These are phyloP conservation scores for Mycena alexandri DNA, from an alignment of 768 basidiomycete genomes.

Conservation along the genomic window DNA sequence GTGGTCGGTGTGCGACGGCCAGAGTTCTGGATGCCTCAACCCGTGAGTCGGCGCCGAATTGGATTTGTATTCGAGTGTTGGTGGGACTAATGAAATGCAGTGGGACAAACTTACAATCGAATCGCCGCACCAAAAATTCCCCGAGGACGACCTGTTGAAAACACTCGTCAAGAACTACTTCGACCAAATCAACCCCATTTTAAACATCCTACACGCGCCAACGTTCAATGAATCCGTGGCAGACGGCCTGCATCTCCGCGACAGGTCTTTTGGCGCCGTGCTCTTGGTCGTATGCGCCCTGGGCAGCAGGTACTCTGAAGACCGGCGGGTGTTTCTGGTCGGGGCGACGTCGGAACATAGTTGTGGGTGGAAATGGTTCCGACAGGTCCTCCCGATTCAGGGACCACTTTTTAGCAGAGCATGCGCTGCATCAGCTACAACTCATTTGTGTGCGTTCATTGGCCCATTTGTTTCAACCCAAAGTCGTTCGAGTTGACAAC, in stretches of 20 bases:
- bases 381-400: conserved; percentile 72
- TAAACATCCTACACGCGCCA: conserved; percentile 76
- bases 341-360: conserved; percentile 57
- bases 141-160: conserved; percentile 61
- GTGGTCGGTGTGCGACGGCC: conserved; percentile 16
- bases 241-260: conserved; percentile 61
- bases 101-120: conserved; percentile 21
- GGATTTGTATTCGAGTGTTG: too few species aligned
- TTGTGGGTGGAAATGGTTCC: conserved; percentile 71
- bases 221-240: conserved; percentile 66
- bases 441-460: conserved; percentile 62
- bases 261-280: conserved; percentile 64
- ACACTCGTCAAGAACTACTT: conserved; percentile 73
- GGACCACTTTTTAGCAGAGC: conserved; percentile 64
- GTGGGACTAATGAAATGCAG: background rate
- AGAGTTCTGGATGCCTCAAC: conserved; percentile 17
- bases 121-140: conserved; percentile 54
- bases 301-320: conserved; percentile 70
- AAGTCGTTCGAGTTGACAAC: too few species aligned
- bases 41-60: conserved; percentile 3
- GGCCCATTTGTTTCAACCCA: too few species aligned
- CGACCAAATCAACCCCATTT: conserved; percentile 57
- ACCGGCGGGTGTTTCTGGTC: conserved; percentile 51
- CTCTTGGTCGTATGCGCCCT: conserved; percentile 78
- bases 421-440: conserved; percentile 79